Base-by-base conservation (phyloP, 2,329 filamentous ascomycete genomes). In the Capronia americana region DNA sequence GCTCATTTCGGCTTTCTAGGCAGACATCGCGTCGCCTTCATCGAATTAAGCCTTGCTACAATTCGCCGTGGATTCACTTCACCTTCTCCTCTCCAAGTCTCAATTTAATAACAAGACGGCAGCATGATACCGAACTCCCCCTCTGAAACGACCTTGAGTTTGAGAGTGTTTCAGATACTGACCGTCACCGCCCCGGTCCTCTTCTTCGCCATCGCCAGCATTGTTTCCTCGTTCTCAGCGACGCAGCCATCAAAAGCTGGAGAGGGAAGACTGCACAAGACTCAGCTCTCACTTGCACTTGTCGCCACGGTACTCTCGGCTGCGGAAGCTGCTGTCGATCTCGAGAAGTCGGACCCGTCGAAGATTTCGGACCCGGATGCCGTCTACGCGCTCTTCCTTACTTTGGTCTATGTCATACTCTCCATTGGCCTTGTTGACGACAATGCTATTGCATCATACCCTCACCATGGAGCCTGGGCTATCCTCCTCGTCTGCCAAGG, bases 381-480 rank as follows among this genome's bases (percentile, higher is more conserved):
- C n/a, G 57, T 65, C 11, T 65, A 66, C 7, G 54, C 57, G 8
- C 64, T 71, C 34, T 68, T 69, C 54, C 59, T 64, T 11, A 60
- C 60, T 17, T 30, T 71, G 55, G 51, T 66, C n/a, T 92, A 89
- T 75, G 84, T 86, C 3, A 82, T 88, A 14, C 82, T 90, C 70
- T 79, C 87, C 65, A 81, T 85, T 48, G 82, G 82, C 23, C 80
- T 90, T 14, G 77, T 81, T 2, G 84, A 86, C 60, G 79, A 80
- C 20, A 74, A 80, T 32, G 79, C 82, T 59, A 81, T 83, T 2
- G 81, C 87, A 10, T 89, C 87, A 82, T 87, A 88, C 70, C 87
- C 88, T 0, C 88, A 87, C 68, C 85, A 85, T 69, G 88, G 87
- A 20, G 85, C 86, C 12, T 90, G 88, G 82, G 70, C 85, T 32